phyloP scores from a whole-genome alignment of 331 rosid genomes.

The Ulmus americana region DNA sequence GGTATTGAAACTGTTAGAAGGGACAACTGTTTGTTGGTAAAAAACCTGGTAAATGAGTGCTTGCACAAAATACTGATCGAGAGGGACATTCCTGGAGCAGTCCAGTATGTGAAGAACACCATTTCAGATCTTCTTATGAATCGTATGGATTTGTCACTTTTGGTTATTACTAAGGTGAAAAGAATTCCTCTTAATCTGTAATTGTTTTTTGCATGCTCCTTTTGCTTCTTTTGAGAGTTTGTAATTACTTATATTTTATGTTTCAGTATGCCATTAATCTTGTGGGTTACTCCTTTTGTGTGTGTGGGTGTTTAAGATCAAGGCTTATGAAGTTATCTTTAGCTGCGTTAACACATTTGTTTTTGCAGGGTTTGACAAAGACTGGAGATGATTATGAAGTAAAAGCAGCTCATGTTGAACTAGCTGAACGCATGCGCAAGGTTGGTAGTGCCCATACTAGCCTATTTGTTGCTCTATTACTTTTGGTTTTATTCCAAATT shows the following conservation, averaged over 20 bases:
- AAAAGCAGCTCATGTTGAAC: slow-evolving; percentile 96
- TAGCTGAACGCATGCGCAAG: slow-evolving; percentile 99
- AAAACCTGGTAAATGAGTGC: slow-evolving; percentile 87
- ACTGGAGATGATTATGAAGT: slow-evolving; percentile 97
- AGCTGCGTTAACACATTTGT: slow-evolving; percentile 19
- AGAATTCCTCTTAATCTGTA: not conserved
- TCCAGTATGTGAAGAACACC: slow-evolving; percentile 82
- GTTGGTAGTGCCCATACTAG: slow-evolving; percentile 36
- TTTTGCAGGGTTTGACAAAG: slow-evolving; percentile 82
- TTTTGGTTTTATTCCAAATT: too few species aligned
- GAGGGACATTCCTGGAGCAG: slow-evolving; percentile 87
- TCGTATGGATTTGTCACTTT: slow-evolving; percentile 92
- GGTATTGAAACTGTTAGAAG: slow-evolving; percentile 96
- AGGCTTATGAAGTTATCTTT: not conserved
- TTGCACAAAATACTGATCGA: slow-evolving; percentile 80
- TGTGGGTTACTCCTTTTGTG: not conserved
- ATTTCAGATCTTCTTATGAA: slow-evolving; percentile 98
- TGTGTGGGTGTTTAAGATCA: too few species aligned
- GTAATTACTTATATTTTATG: not conserved
- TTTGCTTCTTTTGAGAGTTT: slow-evolving; percentile 5
- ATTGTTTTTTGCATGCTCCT: slow-evolving; percentile 10
- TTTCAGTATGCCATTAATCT: not conserved
- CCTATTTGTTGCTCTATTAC: too few species aligned
- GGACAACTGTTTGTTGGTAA: slow-evolving; percentile 96
- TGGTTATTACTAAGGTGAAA: slow-evolving; percentile 87